Evolutionary conservation across 2,329 filamentous ascomycete genomes (phyloP), one percentile per base, ranked within the genome.

Genomic region (Nigrospora oryzae): DNA sequence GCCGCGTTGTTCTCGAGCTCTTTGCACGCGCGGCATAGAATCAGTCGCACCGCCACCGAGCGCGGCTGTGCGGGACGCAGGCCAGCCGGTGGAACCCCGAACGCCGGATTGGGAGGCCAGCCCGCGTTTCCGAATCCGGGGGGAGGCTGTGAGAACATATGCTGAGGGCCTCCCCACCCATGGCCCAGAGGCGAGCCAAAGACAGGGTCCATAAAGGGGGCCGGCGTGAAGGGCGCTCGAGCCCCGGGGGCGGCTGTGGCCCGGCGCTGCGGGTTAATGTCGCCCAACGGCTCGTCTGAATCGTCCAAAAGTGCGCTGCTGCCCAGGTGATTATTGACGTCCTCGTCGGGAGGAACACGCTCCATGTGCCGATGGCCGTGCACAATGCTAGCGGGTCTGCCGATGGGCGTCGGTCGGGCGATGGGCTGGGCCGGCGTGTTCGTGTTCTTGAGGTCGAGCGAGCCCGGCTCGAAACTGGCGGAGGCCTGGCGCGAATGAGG

Each of bases 271-370:
- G 71, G 63, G 11, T 45, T 49, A 1, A 53, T 68, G 40, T 54
- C 64, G 6, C 63, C 61, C 32, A 71, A 68, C 50, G 65, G 76
- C 59, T 71, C 84, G 65, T 71, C 87, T 56, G 63, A 82, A 58
- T 94, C 89, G 49, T 84, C 84, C 39, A 97, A 71, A 12, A 98
- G 71, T 12, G 90, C 93, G 55, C 89, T 90, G 63, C 91, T 97
- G 12, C 93, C 93, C 23, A 98, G 74, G 55, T 93, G 89, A 49
- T 84, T 79, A 50, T 82, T 84, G 44, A 86, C 68, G 40, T 87
- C 79, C 45, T 91, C 88, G 23, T 47, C 55, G 46, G 40, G 55
- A 56, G 41, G n/a, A 34, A 33, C 31, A 6, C 31, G 36, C 10
- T 38, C 36, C 8, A 30, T 56, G 16, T 43, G n/a, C 5, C 68